A percentile compares a stretch with the other conserved stretches of the same genome.
Conservation (phyloP, 129 eudicot species). For the Centrapalus pauciflorus region DNA sequence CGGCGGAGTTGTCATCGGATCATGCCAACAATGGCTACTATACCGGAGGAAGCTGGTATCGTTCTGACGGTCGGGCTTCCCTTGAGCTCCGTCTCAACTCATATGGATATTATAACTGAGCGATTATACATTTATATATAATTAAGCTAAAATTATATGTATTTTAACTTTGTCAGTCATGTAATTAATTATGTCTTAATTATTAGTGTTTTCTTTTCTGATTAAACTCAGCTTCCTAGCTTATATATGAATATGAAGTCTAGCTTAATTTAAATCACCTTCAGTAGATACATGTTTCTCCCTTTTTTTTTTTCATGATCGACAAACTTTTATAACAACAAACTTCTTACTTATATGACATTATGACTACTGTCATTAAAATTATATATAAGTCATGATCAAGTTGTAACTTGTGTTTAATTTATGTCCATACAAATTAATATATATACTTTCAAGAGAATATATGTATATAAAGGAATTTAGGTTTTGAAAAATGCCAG, state of each 20-base stretch:
- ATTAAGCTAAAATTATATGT: too few species aligned
- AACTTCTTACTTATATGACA: too few species aligned
- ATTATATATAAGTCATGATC: too few species aligned
- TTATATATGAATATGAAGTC: slow-evolving; percentile 11
- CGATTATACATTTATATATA: background rate
- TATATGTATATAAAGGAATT: too few species aligned
- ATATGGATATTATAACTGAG: slow-evolving; percentile 30
- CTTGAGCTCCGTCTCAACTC: slow-evolving; percentile 93
- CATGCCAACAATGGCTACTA: slow-evolving; percentile 26
- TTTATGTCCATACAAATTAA: too few species aligned
- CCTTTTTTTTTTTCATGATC: too few species aligned
- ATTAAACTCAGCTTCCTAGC: background rate
- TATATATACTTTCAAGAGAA: too few species aligned
- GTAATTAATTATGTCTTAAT: slow-evolving; percentile 10
- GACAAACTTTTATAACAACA: too few species aligned
- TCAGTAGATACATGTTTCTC: background rate
- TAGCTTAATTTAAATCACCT: background rate
- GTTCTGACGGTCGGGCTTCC: slow-evolving; percentile 47
- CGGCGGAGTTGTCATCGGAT: slow-evolving; percentile 25
- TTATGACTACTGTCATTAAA: too few species aligned
- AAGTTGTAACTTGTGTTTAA: too few species aligned
- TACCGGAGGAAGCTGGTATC: slow-evolving; percentile 40
- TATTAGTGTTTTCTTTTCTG: slow-evolving; percentile 9
- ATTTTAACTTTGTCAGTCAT: background rate
- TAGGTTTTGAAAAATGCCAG: too few species aligned